phyloP scores from a whole-genome alignment of 2,329 filamentous ascomycete species.

The Sclerotinia trifoliorum region DNA sequence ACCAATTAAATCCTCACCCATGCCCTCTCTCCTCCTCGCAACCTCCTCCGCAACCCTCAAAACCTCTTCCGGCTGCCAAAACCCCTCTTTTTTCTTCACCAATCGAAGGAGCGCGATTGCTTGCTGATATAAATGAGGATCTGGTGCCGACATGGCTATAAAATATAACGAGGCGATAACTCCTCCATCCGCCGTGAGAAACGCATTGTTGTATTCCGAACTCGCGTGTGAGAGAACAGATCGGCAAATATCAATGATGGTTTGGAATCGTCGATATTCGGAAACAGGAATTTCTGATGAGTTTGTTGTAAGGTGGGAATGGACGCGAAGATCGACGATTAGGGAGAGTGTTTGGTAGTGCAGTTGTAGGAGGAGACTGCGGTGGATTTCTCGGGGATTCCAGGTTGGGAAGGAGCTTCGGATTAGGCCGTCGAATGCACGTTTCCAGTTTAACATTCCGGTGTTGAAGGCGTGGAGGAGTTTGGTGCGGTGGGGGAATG shows the following conservation, averaged over 20 bases:
- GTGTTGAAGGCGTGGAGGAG: conserved; percentile 10
- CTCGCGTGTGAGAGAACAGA: conserved; percentile 17
- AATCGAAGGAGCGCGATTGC: conserved; percentile 25
- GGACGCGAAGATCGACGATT: conserved; percentile 9
- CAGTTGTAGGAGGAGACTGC: conserved; percentile 14
- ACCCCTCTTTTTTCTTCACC: conserved; percentile 27
- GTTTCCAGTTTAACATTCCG: conserved; percentile 16
- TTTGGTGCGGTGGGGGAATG: conserved; percentile 19
- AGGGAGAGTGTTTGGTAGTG: conserved; percentile 10
- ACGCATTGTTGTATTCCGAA: neutral
- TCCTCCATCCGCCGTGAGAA: conserved; percentile 26
- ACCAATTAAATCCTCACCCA: neutral
- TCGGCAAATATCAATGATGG: conserved; percentile 22
- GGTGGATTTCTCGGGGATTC: neutral
- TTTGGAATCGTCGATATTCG: conserved; percentile 11
- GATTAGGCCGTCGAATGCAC: neutral
- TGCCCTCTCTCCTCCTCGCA: conserved; percentile 8
- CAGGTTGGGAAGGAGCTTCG: neutral
- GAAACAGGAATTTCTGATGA: neutral
- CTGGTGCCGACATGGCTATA: conserved; percentile 24
- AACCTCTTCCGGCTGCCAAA: conserved; percentile 26
- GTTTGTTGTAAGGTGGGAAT: neutral
- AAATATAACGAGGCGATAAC: conserved; percentile 29
- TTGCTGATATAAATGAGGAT: conserved; percentile 21
- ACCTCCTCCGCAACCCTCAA: conserved; percentile 25